Evolutionary conservation across 176 grass and related monocot species (phyloP).

Genomic region (Carex myosuroides): DNA sequence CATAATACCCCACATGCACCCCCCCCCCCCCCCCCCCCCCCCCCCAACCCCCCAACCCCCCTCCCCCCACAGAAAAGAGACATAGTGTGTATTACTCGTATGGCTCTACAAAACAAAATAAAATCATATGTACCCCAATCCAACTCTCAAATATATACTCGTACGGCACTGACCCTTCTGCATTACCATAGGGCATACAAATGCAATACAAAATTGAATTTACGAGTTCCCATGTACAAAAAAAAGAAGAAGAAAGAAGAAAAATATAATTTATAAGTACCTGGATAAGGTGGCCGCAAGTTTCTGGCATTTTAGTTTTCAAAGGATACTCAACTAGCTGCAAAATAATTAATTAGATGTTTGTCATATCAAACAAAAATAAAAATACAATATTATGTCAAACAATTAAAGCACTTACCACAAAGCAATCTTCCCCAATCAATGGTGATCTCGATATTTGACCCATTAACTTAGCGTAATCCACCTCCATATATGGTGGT

Average conservation of each 20-base stretch:
- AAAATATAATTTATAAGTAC: slow-evolving; percentile 19
- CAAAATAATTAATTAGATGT: slow-evolving; percentile 25
- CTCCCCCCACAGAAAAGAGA: background rate
- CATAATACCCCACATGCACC: background rate
- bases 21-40: no score
- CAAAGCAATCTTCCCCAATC: slow-evolving; percentile 91
- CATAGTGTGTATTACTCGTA: background rate
- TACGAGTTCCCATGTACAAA: background rate
- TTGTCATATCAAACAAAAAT: slow-evolving; percentile 14
- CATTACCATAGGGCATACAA: background rate
- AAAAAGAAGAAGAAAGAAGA: background rate
- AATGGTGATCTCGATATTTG: slow-evolving; percentile 72
- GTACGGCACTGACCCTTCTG: background rate
- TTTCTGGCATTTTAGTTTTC: slow-evolving; percentile 67
- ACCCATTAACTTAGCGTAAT: slow-evolving; percentile 62
- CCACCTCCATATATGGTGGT: slow-evolving; percentile 73
- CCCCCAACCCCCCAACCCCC: background rate
- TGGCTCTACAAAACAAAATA: background rate
- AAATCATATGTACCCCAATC: background rate
- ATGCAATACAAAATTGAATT: background rate
- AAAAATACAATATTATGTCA: slow-evolving; percentile 7
- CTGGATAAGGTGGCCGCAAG: slow-evolving; percentile 72
- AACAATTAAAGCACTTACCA: slow-evolving; percentile 45
- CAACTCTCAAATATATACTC: background rate
- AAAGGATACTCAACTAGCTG: slow-evolving; percentile 91